Conservation (phyloP, 345 rosid species). For the Linum trigynum region DNA sequence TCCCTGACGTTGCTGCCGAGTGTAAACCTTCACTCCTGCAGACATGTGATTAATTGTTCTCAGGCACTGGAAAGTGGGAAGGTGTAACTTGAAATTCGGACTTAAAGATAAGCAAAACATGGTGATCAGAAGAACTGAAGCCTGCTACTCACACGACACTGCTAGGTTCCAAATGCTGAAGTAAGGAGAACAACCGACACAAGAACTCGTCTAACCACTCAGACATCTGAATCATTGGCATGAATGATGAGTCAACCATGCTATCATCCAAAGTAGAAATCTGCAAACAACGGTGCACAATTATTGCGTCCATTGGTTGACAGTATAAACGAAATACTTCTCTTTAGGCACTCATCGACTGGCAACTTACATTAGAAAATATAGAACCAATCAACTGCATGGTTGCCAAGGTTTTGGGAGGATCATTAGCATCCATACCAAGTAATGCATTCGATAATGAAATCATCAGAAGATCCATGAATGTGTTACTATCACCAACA, state of each 20-base stretch:
- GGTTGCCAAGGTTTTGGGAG: constrained; percentile 93
- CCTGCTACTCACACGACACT: constrained; percentile 67
- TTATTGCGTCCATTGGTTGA: background rate
- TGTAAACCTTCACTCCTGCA: constrained; percentile 86
- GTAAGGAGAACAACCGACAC: constrained; percentile 77
- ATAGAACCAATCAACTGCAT: constrained; percentile 95
- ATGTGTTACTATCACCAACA: constrained; percentile 37
- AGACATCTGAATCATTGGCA: constrained; percentile 71
- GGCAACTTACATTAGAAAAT: constrained; percentile 83
- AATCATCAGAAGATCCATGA: constrained; percentile 59
- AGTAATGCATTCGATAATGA: constrained; percentile 87
- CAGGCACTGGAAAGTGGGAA: background rate
- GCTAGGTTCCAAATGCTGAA: constrained; percentile 87
- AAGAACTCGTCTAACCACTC: constrained; percentile 97
- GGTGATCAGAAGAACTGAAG: background rate
- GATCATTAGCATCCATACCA: constrained; percentile 99
- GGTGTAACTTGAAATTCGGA: background rate
- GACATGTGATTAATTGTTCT: constrained; percentile 12
- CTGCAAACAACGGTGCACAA: constrained; percentile 29
- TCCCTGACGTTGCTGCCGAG: constrained; percentile 86
- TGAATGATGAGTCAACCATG: constrained; percentile 47
- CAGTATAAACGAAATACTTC: constrained; percentile 1
- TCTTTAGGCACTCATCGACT: background rate
- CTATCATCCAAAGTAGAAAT: constrained; percentile 74
- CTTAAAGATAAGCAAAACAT: background rate